Evolutionary conservation across 495 filamentous ascomycete species (phyloP), one percentile per base, ranked within the genome.

Genomic region (Pyrenopolyporus hunteri): DNA sequence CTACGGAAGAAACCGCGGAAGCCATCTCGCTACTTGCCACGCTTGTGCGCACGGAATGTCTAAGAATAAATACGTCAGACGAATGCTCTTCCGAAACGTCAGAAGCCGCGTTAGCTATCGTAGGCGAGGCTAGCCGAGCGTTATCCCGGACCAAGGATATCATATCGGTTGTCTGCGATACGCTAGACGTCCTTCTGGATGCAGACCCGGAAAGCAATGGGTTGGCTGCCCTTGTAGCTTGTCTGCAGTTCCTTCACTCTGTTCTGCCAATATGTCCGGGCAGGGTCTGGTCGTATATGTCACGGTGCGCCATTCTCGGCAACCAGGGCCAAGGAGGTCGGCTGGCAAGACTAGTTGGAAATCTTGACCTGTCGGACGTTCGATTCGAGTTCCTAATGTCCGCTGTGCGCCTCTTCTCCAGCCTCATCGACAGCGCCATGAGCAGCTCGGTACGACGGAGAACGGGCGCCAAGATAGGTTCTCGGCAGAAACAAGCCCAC

Each of bases 271-370:
- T 95, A n/a, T 77, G 87, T 20, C 93, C 93, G 3, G 86, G 85
- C 37, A 78, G 93, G 54, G 85, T 96, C 1, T 98, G 93, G 93
- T 89, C 92, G 3, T 91, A 93, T 67, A 83, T 98, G 67, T 82
- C 88, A 4, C 81, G 90, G 44, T 95, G 89, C 70, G 80, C 81
- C 35, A 80, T 98, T 19, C 80, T 97, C 40, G 88, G 87, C 29
- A 80, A 82, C 22, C 84, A 89, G 67, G 84, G 88, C 2, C 84
- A 85, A 60, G 88, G 88, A 9, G 89, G 92, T 9, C 81, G 86
- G 40, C 80, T 98, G 56, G 80, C 86, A 19, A 83, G 83, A 25
- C 85, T 97, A 59, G 79, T 95, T 8, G 88, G 85, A 4, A 84
- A 83, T 31, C 80, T 88, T 2, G 94, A 98, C 65, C 82, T 95